Conservation (phyloP, 345 rosid genomes). For the Melaleuca alternifolia region DNA sequence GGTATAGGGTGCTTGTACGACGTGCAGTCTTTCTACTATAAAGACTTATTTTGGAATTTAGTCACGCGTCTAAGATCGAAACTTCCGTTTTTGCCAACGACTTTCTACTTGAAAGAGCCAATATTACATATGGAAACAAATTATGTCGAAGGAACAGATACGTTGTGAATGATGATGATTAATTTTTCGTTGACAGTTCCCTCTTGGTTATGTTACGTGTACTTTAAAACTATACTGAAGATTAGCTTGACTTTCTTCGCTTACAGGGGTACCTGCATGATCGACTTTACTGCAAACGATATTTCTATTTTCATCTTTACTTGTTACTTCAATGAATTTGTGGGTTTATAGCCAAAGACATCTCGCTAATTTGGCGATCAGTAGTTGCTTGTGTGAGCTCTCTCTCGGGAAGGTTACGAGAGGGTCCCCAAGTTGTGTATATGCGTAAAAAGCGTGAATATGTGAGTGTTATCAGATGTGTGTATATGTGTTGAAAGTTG, state of each 20-base stretch:
- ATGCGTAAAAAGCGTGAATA: too few relatives aligned
- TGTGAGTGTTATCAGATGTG: neutral
- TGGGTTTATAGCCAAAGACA: neutral
- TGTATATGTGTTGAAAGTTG: neutral
- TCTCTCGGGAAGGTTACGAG: neutral
- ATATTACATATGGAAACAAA: neutral
- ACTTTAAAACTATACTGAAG: neutral
- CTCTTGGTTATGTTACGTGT: neutral
- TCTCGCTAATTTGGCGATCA: neutral
- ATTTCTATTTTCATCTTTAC: neutral
- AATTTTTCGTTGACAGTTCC: neutral
- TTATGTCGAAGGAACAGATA: neutral
- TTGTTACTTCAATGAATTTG: neutral
- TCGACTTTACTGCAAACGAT: neutral
- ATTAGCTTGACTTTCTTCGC: neutral
- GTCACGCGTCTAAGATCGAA: neutral
- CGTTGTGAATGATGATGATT: neutral
- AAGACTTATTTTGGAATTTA: neutral
- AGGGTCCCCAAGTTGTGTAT: neutral
- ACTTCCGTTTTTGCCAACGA: neutral
- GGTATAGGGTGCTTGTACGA: neutral
- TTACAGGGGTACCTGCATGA: neutral
- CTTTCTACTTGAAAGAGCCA: neutral
- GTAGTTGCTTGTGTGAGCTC: neutral
- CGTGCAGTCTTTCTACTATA: neutral